Evolutionary conservation across 345 rosid genomes (phyloP).

Genomic region (Gossypium bickii): DNA sequence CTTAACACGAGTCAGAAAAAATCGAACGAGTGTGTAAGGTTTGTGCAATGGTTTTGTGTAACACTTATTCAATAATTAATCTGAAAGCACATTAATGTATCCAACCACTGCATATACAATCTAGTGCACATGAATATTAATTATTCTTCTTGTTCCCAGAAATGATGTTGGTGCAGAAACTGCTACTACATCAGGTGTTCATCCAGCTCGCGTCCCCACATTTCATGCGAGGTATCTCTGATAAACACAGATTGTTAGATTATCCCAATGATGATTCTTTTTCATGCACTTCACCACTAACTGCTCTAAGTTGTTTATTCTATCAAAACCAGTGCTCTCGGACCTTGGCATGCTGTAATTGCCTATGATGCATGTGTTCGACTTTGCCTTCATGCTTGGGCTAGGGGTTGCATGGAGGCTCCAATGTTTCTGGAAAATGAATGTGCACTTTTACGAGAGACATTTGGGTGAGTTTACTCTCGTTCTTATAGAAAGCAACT

Average conservation of each 20-base stretch:
- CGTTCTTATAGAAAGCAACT: not conserved
- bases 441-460: slow-evolving; percentile 77
- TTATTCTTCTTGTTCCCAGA: slow-evolving; percentile 32
- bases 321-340: slow-evolving; percentile 59
- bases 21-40: slow-evolving; percentile 56
- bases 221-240: slow-evolving; percentile 79
- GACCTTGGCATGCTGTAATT: slow-evolving; percentile 96
- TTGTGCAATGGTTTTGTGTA: slow-evolving; percentile 13
- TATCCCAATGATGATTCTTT: not conserved
- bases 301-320: slow-evolving; percentile 6
- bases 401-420: slow-evolving; percentile 96
- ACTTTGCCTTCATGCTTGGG: slow-evolving; percentile 98
- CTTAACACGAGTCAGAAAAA: slow-evolving; percentile 36
- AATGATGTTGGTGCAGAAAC: slow-evolving; percentile 47
- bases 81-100: not conserved
- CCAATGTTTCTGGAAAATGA: slow-evolving; percentile 92
- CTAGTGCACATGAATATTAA: not conserved
- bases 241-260: not conserved
- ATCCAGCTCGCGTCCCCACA: slow-evolving; percentile 73
- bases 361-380: slow-evolving; percentile 98
- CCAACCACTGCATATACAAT: not conserved
- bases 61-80: not conserved
- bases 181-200: slow-evolving; percentile 41
- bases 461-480: slow-evolving; percentile 65
- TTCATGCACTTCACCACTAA: slow-evolving; percentile 14